Percentiles rank a stretch among this genome's conserved stretches.
Conservation (phyloP, 441 rosid genomes). For the Gossypium gossypioides region DNA sequence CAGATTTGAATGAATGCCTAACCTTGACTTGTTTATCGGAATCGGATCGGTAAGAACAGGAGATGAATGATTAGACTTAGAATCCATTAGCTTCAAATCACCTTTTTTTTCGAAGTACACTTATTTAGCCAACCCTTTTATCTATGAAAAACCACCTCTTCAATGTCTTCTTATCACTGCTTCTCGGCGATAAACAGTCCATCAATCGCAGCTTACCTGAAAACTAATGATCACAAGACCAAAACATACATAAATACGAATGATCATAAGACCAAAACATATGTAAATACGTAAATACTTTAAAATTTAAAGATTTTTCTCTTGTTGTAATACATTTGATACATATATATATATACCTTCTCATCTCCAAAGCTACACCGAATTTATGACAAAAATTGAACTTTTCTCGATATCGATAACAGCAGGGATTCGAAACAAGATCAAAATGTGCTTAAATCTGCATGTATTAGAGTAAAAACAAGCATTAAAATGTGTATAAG, state of each 20-base stretch:
- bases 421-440: too few relatives aligned
- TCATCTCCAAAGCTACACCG: too few relatives aligned
- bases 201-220: constrained; percentile 49
- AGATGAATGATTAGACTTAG: constrained; percentile 54
- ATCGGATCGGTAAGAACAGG: constrained; percentile 54
- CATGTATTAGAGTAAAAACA: too few relatives aligned
- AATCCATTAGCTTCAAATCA: constrained; percentile 39
- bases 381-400: too few relatives aligned
- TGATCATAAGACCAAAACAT: too few relatives aligned
- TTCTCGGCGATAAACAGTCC: constrained; percentile 56
- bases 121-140: constrained; percentile 59
- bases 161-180: constrained; percentile 63
- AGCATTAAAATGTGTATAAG: too few relatives aligned
- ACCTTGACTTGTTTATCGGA: constrained; percentile 44
- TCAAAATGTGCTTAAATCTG: too few relatives aligned
- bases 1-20: constrained; percentile 40
- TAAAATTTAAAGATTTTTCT: too few relatives aligned
- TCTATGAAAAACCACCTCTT: constrained; percentile 91
- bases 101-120: not conserved
- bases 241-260: not conserved
- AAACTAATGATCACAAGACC: constrained; percentile 22
- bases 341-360: too few relatives aligned
- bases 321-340: too few relatives aligned
- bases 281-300: too few relatives aligned
- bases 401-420: too few relatives aligned